These are phyloP conservation scores for Eucalyptus paniculata DNA, from an alignment of 345 rosid genomes.

Conservation along the genomic window DNA sequence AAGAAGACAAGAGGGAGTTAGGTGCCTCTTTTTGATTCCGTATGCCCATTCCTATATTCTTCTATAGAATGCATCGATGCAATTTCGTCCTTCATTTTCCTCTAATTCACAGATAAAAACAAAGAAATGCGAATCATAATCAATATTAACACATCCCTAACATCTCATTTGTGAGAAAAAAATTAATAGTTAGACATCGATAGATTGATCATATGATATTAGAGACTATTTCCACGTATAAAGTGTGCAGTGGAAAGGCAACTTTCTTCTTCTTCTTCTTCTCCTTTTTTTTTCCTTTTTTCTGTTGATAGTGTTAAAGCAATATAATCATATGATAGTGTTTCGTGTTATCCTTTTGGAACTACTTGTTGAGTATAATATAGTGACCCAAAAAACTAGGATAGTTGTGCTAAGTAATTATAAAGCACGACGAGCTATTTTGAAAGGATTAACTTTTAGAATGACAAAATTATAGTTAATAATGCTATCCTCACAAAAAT, in stretches of 20 bases:
- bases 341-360: neutral
- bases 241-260: neutral
- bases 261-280: neutral
- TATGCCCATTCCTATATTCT: neutral
- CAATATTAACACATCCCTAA: neutral
- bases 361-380: neutral
- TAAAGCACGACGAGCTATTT: rapidly evolving
- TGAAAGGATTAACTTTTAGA: neutral
- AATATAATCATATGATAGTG: neutral
- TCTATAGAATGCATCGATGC: neutral
- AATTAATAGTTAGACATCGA: rapidly evolving
- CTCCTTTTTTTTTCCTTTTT: neutral
- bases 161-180: neutral
- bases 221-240: neutral
- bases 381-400: neutral
- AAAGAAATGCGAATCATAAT: neutral
- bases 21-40: neutral
- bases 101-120: neutral
- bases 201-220: neutral
- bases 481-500: neutral
- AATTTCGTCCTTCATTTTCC: neutral
- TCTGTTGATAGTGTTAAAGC: neutral
- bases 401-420: neutral
- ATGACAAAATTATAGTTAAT: neutral
- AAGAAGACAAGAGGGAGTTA: neutral